These are phyloP conservation scores for Sordariomycetes sp. DNA, from an alignment of 2,329 filamentous ascomycete species.

Conservation along the genomic window DNA sequence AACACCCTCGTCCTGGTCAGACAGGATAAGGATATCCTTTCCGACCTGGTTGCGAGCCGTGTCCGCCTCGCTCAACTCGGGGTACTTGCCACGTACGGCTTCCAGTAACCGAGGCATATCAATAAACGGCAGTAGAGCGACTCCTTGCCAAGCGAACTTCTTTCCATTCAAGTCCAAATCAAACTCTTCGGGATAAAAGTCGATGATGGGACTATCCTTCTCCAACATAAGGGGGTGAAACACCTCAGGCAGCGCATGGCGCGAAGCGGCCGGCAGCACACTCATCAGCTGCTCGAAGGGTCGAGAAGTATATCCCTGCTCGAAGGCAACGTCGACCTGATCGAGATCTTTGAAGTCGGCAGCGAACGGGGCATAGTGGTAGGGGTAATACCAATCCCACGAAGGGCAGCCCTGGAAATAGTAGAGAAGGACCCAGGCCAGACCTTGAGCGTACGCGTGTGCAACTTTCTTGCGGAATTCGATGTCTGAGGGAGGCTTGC, in stretches of 20 bases:
- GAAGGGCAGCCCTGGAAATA: conserved; percentile 98
- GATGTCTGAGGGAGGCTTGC: conserved; percentile 69
- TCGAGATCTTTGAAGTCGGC: conserved; percentile 83
- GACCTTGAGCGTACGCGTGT: conserved; percentile 83
- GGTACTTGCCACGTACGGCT: conserved; percentile 78
- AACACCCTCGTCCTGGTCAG: conserved; percentile 66
- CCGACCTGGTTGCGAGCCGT: conserved; percentile 69
- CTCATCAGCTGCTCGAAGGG: conserved; percentile 99
- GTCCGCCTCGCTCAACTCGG: conserved; percentile 68
- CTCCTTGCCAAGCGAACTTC: conserved; percentile 97
- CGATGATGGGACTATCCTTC: conserved; percentile 81
- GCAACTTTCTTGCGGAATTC: conserved; percentile 86
- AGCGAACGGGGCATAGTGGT: conserved; percentile 96
- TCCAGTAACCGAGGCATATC: conserved; percentile 78
- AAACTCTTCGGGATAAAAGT: conserved; percentile 96
- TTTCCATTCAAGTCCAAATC: conserved; percentile 92
- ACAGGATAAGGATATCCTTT: conserved; percentile 74
- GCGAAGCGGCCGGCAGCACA: conserved; percentile 86
- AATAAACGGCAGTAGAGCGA: conserved; percentile 90
- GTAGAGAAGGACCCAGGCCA: conserved; percentile 92
- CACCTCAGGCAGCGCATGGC: conserved; percentile 77
- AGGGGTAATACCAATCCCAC: conserved; percentile 99
- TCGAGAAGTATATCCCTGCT: conserved; percentile 75
- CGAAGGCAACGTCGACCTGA: conserved; percentile 71
- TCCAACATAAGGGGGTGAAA: conserved; percentile 91